These are phyloP conservation scores for Agaricus subrufescens DNA, from an alignment of 768 basidiomycete genomes.

Conservation along the genomic window DNA sequence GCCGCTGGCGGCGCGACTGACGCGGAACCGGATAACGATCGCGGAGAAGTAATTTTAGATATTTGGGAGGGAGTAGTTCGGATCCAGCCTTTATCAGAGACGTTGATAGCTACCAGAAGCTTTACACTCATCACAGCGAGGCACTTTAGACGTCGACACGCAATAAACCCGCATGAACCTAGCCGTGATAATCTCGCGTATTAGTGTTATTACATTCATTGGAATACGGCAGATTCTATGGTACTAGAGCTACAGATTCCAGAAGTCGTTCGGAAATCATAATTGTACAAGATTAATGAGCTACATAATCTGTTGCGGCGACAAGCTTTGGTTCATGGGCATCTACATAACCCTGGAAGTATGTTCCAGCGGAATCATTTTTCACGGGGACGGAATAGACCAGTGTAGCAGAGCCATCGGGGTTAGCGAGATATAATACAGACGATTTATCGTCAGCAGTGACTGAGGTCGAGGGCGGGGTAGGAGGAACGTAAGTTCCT, in stretches of 20 bases:
- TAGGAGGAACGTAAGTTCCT: conserved; percentile 1
- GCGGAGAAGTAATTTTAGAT: background rate
- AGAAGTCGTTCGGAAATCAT: too few species aligned
- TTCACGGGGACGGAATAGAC: conserved; percentile 31
- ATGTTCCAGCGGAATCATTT: conserved; percentile 31
- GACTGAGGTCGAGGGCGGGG: conserved; percentile 7
- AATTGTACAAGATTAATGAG: background rate
- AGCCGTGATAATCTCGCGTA: too few species aligned
- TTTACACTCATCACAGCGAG: too few species aligned
- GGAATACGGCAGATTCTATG: too few species aligned
- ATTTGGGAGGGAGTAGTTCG: too few species aligned
- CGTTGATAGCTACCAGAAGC: too few species aligned
- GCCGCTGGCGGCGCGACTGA: background rate
- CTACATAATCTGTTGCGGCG: conserved; percentile 39
- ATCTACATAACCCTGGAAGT: conserved; percentile 55
- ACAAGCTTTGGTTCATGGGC: conserved; percentile 45
- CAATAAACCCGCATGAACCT: too few species aligned
- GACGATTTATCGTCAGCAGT: background rate
- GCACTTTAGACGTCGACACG: too few species aligned
- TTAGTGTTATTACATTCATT: too few species aligned
- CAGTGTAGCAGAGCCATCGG: conserved; percentile 33
- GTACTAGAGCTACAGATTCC: too few species aligned
- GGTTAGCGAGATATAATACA: conserved; percentile 34
- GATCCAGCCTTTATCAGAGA: too few species aligned
- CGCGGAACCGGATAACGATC: background rate